Conservation (phyloP, 169 alveolate genomes). For the Eimeria acervulina region DNA sequence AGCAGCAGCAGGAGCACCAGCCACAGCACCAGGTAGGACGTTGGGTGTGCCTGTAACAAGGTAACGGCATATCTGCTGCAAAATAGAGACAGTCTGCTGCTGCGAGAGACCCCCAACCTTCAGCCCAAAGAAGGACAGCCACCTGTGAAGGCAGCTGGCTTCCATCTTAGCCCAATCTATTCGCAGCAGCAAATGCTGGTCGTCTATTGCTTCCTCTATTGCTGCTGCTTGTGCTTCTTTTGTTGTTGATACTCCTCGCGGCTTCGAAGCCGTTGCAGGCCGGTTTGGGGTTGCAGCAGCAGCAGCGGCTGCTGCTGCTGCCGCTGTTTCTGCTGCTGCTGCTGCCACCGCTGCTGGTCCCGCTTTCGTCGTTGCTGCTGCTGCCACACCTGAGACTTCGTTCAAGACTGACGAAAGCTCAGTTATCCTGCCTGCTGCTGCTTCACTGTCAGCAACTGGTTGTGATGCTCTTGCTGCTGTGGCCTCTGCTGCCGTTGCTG, state of each 20-base stretch:
- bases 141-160: slow-evolving; percentile 18
- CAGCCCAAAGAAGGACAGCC: slow-evolving; percentile 48
- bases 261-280: not conserved
- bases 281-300: not conserved
- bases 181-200: slow-evolving; percentile 9
- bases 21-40: not conserved
- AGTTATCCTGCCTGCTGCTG: not conserved
- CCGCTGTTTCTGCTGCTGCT: not conserved
- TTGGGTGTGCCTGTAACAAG: slow-evolving; percentile 38
- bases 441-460: not conserved
- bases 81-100: slow-evolving; percentile 20
- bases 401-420: not conserved
- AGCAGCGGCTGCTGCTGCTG: not conserved
- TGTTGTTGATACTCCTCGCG: not conserved
- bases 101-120: slow-evolving; percentile 45
- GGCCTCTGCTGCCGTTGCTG: not conserved
- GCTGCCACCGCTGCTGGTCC: not conserved
- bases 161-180: slow-evolving; percentile 43
- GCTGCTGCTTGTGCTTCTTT: not conserved
- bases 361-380: not conserved
- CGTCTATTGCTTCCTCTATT: not conserved
- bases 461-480: not conserved
- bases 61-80: slow-evolving; percentile 60
- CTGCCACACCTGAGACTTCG: not conserved
- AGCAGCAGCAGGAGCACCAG: not conserved